phyloP scores from a whole-genome alignment of 345 rosid species.

The Kernera saxatilis region DNA sequence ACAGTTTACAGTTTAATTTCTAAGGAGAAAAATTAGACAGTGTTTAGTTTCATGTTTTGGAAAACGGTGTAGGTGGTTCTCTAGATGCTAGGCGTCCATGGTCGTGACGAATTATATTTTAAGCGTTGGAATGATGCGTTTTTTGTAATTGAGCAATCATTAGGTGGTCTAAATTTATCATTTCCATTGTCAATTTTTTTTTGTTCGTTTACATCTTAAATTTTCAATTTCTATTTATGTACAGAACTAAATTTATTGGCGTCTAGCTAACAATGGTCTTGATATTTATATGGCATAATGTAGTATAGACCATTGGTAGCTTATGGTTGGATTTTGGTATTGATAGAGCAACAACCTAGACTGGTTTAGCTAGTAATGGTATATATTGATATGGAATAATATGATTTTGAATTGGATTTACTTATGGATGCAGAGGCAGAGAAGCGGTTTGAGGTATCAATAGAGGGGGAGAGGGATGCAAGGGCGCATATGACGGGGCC shows the following conservation, averaged over 20 bases:
- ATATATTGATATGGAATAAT: not conserved
- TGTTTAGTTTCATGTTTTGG: too few species aligned
- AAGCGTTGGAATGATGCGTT: too few species aligned
- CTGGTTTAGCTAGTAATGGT: not conserved
- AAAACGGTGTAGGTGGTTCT: too few species aligned
- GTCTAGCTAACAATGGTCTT: too few species aligned
- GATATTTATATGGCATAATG: too few species aligned
- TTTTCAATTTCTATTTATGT: not conserved
- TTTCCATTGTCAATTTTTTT: too few species aligned
- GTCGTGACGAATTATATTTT: too few species aligned
- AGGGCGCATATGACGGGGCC: slow-evolving; percentile 50
- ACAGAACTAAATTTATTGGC: not conserved
- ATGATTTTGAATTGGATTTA: not conserved
- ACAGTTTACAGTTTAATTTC: too few species aligned
- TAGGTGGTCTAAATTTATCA: too few species aligned
- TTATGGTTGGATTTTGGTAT: not conserved
- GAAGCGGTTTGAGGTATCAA: slow-evolving; percentile 44
- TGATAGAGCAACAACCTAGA: not conserved
- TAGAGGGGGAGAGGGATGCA: slow-evolving; percentile 45
- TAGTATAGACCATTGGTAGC: not conserved
- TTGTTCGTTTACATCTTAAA: not conserved
- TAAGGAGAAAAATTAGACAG: too few species aligned
- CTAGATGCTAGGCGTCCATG: too few species aligned
- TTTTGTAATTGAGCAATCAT: too few species aligned
- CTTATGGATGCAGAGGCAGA: slow-evolving; percentile 35